Evolutionary conservation across 164 flowering plant species (phyloP).

Genomic region (Dillenia turbinata): DNA sequence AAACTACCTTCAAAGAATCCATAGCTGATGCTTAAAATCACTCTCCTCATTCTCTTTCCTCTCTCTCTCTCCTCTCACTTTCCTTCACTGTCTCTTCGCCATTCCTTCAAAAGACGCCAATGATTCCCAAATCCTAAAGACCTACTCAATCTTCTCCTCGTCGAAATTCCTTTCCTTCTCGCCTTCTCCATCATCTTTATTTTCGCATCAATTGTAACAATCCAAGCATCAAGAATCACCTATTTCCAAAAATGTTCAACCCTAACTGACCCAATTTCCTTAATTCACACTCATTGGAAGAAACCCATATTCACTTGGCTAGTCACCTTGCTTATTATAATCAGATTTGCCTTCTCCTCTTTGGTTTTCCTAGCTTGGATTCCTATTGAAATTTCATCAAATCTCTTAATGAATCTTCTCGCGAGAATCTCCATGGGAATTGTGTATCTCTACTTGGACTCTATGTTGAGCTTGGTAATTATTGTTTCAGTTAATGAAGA

Average conservation of each 20-base stretch:
- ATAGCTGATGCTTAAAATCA: conserved; percentile 8
- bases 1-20: conserved; percentile 8
- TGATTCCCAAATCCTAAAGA: not conserved
- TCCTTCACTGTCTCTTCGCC: conserved; percentile 1
- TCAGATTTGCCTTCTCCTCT: not conserved
- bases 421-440: too few species aligned
- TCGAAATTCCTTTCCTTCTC: conserved; percentile 7
- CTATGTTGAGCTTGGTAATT: conserved; percentile 13
- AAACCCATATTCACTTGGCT: conserved; percentile 18
- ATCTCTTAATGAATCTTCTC: too few species aligned
- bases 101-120: conserved; percentile 7
- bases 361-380: not conserved
- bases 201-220: conserved; percentile 4
- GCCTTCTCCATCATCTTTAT: conserved; percentile 7
- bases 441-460: conserved; percentile 4
- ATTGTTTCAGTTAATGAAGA: conserved; percentile 15
- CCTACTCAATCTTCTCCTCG: not conserved
- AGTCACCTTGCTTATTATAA: conserved; percentile 1
- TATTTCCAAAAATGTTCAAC: conserved; percentile 5
- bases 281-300: conserved; percentile 14
- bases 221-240: not conserved
- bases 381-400: too few species aligned
- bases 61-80: conserved; percentile 4
- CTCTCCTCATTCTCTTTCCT: conserved; percentile 3
- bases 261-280: conserved; percentile 7